Evolutionary conservation across 2,329 filamentous ascomycete species (phyloP), one percentile per base, ranked within the genome.

Genomic region (Polytolypa hystricis): DNA sequence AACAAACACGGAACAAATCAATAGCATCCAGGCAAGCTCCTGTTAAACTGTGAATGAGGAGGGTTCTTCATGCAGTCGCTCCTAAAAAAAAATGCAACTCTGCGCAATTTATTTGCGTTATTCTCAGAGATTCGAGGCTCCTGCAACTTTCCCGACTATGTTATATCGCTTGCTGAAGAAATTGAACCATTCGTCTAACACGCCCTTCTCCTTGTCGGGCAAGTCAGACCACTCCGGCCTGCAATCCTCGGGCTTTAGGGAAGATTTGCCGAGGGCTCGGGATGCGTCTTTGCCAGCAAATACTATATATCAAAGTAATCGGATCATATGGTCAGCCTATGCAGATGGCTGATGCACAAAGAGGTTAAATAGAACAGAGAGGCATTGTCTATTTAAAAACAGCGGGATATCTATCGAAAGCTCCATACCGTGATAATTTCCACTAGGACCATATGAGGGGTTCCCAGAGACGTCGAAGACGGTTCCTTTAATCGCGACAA

Each of bases 91-190:
- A n/a, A n/a, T n/a, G n/a, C n/a, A n/a, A n/a, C n/a, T n/a, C n/a
- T n/a, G n/a, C n/a, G n/a, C n/a, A n/a, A n/a, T n/a, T n/a, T n/a
- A n/a, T n/a, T n/a, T n/a, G n/a, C n/a, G n/a, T n/a, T n/a, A n/a
- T n/a, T 25, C 7, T 25, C 42, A 60, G 30, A 50, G 51, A 43
- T 61, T 62, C 28, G 49, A 54, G 12, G 58, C 58, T 33, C 53
- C 58, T 44, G 58, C 47, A 6, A 67, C 62, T 50, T 64, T 65
- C 29, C 64, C 64, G 27, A 67, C 62, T 36, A 96, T 74, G 52
- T 94, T 96, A 66, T 98, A 98, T 40, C 91, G 73, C 68, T 96
- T 98, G 48, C 81, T 84, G 63, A 98, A 98, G 64, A 93, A 98
- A 2, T 82, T 93, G 45, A 81, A 77, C 91, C 91, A 98, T 59